These are phyloP conservation scores for Leishmania arabica DNA, from an alignment of 208 protist genomes.

Conservation along the genomic window DNA sequence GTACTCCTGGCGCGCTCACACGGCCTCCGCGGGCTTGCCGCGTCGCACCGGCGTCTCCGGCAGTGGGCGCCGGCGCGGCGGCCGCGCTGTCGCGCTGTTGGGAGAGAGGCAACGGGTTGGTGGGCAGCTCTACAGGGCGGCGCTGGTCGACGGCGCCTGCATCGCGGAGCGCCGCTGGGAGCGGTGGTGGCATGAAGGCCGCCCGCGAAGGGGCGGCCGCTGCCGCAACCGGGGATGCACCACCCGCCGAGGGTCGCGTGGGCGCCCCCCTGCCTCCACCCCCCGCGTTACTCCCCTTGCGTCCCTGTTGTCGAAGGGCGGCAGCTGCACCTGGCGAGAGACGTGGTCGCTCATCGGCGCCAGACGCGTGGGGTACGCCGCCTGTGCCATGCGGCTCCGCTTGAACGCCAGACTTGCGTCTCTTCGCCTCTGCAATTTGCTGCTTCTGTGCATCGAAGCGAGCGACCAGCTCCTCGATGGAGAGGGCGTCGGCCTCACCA, in stretches of 20 bases:
- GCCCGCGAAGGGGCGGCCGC: not conserved
- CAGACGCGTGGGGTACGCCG: not conserved
- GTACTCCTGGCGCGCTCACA: not conserved
- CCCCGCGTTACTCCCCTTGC: not conserved
- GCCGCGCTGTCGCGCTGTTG: not conserved
- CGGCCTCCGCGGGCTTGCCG: not conserved
- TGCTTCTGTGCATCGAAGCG: constrained; percentile 60
- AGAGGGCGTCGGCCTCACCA: constrained; percentile 4
- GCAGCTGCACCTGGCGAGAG: constrained; percentile 26
- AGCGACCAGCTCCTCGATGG: constrained; percentile 47
- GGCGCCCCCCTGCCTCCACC: not conserved
- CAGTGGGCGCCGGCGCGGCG: not conserved
- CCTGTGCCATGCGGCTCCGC: not conserved
- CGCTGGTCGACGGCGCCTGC: not conserved
- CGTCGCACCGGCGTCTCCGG: no score
- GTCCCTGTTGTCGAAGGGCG: constrained; percentile 27
- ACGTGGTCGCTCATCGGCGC: not conserved
- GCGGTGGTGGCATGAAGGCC: constrained; percentile 21
- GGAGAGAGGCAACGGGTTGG: not conserved
- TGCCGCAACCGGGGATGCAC: not conserved
- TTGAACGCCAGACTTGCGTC: not conserved
- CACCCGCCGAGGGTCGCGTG: not conserved
- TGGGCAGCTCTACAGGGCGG: not conserved
- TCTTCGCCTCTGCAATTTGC: constrained; percentile 24
- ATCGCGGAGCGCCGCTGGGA: constrained; percentile 21